Conservation (phyloP, 495 filamentous ascomycete genomes). For the Annulohypoxylon moriforme region DNA sequence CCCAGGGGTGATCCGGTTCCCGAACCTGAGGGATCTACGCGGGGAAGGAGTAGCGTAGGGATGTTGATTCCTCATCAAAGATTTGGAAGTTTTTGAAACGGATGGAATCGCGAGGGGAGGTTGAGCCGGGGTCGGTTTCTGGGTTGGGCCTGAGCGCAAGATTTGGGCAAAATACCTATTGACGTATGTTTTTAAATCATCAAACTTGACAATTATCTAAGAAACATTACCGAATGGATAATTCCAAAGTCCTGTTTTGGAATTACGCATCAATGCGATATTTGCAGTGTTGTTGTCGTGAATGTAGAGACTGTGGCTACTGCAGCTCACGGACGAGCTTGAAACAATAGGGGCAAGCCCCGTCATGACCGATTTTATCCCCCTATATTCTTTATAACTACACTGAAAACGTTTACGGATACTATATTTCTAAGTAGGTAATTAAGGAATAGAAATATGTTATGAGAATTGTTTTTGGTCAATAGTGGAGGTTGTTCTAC, state of each 20-base stretch:
- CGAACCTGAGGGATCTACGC: constrained; percentile 19
- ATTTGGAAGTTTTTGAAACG: not conserved
- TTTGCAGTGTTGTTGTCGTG: not conserved
- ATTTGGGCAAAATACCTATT: not conserved
- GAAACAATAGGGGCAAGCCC: not conserved
- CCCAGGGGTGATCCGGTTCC: constrained; percentile 12
- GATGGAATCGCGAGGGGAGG: not conserved
- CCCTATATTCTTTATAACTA: not conserved
- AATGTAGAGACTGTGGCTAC: not conserved
- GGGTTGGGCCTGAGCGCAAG: not conserved
- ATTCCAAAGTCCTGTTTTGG: not conserved
- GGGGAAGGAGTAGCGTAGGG: not conserved
- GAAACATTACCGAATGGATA: not conserved
- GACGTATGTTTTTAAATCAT: not conserved
- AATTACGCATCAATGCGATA: not conserved
- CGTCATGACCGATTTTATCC: not conserved
- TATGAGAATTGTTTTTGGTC: not conserved
- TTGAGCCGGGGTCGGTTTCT: not conserved
- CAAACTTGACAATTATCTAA: not conserved
- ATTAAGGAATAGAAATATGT: not conserved
- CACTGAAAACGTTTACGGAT: not conserved
- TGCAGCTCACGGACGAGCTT: not conserved
- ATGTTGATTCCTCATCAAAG: not conserved
- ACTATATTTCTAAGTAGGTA: not conserved
- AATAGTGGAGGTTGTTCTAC: not conserved